Base-by-base conservation (phyloP, 371 early-diverging fungal species). In the Circinella umbellata region DNA sequence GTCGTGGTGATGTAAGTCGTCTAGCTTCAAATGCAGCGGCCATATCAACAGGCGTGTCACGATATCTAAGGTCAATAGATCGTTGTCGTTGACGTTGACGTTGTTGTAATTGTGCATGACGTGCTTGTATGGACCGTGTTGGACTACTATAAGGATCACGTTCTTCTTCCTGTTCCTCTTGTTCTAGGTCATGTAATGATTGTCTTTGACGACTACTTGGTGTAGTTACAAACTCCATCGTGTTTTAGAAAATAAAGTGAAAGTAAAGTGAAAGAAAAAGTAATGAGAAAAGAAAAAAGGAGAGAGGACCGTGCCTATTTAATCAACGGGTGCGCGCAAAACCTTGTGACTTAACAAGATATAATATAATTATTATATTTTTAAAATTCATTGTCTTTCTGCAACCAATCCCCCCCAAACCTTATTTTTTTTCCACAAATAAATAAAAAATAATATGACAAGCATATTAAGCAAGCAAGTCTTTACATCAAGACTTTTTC, bases 111-210 rank as follows among this genome's bases (percentile, higher is more conserved):
- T 13, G 27, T 27, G 34, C 48, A 7, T 63, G 63, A 18, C 63
- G 63, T 63, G n/a, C 11, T 13, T 38, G 42, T 18, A 63, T 63
- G 42, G 63, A 63, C 11, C 46, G 63, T 46, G 63, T 63, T 27
- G 63, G 63, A 20, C 63, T 63, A 35, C 47, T 13, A 8, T 63
- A 63, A 0, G 63, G 63, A 47, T 63, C 57, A 17, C 51, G 51
- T 34, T 57, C 35, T 57, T 57, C 57, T 57, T 42, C 42, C 11
- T 42, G 9, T 14, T 57, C 35, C 4, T 57, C 57, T 57, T 42
- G 9, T 14, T 57, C 35, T 27, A 27, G 35, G 5, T 57, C 57
- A 10, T 27, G 57, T 13, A n/a, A 2, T 57, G 57, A n/a, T 34
- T n/a, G 57, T 27, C 27, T 27, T 27, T 27, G 27, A 37, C 57